Percentiles rank a stretch among this genome's conserved stretches.
Conservation (phyloP, 352 stramenopile species). For the Globisporangium takayamanum region DNA sequence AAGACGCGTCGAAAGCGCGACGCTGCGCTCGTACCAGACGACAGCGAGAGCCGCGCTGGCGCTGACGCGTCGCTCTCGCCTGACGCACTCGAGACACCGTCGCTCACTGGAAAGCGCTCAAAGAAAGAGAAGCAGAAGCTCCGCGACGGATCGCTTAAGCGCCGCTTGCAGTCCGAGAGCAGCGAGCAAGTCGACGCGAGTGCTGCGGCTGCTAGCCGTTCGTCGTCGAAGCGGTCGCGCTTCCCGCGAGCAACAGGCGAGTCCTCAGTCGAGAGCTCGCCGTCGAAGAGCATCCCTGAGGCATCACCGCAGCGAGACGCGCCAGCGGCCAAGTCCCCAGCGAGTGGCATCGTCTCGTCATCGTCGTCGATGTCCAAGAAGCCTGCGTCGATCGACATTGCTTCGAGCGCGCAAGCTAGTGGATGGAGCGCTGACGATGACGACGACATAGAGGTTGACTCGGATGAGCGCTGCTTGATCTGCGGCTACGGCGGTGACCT, state of each 20-base stretch:
- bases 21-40: conserved; percentile 6
- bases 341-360: conserved; percentile 10
- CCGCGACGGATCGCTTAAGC: conserved; percentile 50
- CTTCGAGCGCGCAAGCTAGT: conserved; percentile 22
- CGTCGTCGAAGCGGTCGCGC: conserved; percentile 46
- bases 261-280: conserved; percentile 38
- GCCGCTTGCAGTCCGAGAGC: conserved; percentile 34
- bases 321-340: neutral
- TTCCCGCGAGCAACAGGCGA: conserved; percentile 21
- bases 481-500: conserved; percentile 78
- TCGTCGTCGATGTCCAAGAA: conserved; percentile 13
- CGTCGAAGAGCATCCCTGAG: conserved; percentile 21
- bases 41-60: conserved; percentile 3
- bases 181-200: neutral
- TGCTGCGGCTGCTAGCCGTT: conserved; percentile 22
- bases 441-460: conserved; percentile 37
- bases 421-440: conserved; percentile 24
- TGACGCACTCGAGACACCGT: neutral
- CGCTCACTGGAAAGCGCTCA: conserved; percentile 12
- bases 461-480: conserved; percentile 75
- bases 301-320: conserved; percentile 28
- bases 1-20: conserved; percentile 22
- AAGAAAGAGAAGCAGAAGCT: conserved; percentile 61
- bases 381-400: conserved; percentile 32
- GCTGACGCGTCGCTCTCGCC: conserved; percentile 8